These are phyloP conservation scores for Candida pseudocylindracea DNA, from an alignment of 1,139 yeast species.

Conservation along the genomic window DNA sequence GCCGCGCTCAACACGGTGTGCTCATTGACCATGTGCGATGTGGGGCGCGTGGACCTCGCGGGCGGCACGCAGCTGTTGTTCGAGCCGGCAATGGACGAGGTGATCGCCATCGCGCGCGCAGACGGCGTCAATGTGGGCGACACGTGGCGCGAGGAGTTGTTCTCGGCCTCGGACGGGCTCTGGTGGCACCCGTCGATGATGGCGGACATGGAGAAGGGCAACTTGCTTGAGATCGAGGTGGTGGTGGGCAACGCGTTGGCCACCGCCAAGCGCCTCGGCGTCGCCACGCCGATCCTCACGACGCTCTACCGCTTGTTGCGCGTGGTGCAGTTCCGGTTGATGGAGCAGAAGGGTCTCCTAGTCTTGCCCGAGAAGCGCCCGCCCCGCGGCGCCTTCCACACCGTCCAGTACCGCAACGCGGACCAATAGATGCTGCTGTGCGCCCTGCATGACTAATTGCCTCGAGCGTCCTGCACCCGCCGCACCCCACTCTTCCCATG, in stretches of 20 bases:
- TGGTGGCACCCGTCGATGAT: conserved; percentile 5
- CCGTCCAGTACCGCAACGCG: too few species aligned
- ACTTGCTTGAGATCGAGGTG: conserved; percentile 4
- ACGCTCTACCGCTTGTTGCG: not conserved
- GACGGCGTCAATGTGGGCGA: conserved; percentile 4
- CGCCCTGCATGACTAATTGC: too few species aligned
- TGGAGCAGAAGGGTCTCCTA: not conserved
- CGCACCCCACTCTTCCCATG: too few species aligned
- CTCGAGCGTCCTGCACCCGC: too few species aligned
- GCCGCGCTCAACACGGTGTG: conserved; percentile 5
- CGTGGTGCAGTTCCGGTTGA: not conserved
- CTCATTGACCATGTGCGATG: conserved; percentile 4
- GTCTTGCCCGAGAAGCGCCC: not conserved
- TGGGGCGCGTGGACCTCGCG: conserved; percentile 4
- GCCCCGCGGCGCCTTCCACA: not conserved
- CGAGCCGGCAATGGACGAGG: conserved; percentile 4
- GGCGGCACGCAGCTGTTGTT: conserved; percentile 3
- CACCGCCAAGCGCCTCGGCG: not conserved
- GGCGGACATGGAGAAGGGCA: conserved; percentile 4
- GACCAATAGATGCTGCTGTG: too few species aligned
- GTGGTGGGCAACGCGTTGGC: conserved; percentile 4
- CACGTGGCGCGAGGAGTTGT: conserved; percentile 3
- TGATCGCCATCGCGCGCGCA: conserved; percentile 4
- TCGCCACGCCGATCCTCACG: not conserved
- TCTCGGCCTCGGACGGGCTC: conserved; percentile 4